Conservation (phyloP, 2,329 filamentous ascomycete genomes). For the Tolypocladium album region DNA sequence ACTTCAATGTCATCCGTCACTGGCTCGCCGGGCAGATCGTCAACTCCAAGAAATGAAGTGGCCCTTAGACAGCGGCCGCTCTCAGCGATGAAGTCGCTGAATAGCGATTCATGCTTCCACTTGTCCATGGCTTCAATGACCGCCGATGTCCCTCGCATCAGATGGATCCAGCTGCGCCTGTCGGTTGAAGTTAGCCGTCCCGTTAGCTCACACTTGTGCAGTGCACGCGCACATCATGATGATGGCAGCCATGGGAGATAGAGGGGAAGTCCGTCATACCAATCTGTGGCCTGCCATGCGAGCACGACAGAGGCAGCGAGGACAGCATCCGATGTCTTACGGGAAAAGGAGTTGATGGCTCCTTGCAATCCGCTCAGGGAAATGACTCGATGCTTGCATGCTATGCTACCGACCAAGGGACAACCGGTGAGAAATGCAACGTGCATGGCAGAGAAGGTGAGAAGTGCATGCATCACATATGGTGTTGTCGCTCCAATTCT, state of each 20-base stretch:
- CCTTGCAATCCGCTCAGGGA: conserved; percentile 82
- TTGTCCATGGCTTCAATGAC: conserved; percentile 84
- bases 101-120: conserved; percentile 84
- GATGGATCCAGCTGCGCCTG: conserved; percentile 84
- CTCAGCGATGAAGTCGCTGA: conserved; percentile 71
- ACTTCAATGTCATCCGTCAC: conserved; percentile 60
- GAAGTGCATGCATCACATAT: conserved; percentile 88
- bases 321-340: conserved; percentile 79
- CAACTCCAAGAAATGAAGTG: conserved; percentile 52
- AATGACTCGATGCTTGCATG: conserved; percentile 76
- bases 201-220: neutral
- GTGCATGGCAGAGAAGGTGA: conserved; percentile 88
- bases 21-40: conserved; percentile 50
- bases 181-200: conserved; percentile 19
- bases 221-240: too few species aligned
- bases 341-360: conserved; percentile 78
- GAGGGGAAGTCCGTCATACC: conserved; percentile 45
- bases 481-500: conserved; percentile 69
- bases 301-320: conserved; percentile 84
- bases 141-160: conserved; percentile 87
- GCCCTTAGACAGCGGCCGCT: conserved; percentile 51
- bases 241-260: neutral
- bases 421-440: conserved; percentile 83
- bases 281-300: conserved; percentile 94
- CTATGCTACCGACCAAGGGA: conserved; percentile 73